Conservation (phyloP, 73 alveolate genomes). For the Paramecium sonneborni region DNA sequence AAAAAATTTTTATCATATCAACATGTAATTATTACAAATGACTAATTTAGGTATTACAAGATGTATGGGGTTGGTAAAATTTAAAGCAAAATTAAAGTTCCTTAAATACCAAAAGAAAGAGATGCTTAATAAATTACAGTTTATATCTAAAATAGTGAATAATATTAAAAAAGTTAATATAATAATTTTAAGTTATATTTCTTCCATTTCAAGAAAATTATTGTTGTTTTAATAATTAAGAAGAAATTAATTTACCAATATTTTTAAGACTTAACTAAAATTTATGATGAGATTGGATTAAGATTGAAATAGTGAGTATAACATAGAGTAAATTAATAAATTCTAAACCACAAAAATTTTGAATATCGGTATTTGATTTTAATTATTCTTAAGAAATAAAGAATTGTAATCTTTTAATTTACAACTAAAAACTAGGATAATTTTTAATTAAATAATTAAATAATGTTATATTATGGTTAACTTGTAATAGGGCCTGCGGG, state of each 20-base stretch:
- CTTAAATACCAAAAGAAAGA: background rate
- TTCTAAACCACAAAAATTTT: too few species aligned
- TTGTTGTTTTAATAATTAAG: too few species aligned
- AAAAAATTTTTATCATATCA: background rate
- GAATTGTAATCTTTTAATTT: background rate
- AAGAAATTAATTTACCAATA: too few species aligned
- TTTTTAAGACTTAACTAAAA: too few species aligned
- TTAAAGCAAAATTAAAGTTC: background rate
- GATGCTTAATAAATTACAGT: background rate
- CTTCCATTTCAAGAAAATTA: too few species aligned
- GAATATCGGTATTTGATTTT: too few species aligned
- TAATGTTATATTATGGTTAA: constrained; percentile 70
- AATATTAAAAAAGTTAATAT: background rate
- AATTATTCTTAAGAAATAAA: background rate
- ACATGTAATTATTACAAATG: background rate
- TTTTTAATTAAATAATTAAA: background rate
- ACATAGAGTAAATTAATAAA: too few species aligned
- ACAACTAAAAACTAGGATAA: background rate
- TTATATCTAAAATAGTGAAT: background rate
- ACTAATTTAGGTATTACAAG: background rate
- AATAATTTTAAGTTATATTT: too few species aligned
- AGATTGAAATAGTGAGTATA: too few species aligned
- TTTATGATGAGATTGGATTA: too few species aligned
- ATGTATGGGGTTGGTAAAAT: background rate
- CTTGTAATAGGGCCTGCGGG: constrained; percentile 91